Evolutionary conservation across 2,329 filamentous ascomycete species (phyloP).

Genomic region (Scytalidium lignicola): DNA sequence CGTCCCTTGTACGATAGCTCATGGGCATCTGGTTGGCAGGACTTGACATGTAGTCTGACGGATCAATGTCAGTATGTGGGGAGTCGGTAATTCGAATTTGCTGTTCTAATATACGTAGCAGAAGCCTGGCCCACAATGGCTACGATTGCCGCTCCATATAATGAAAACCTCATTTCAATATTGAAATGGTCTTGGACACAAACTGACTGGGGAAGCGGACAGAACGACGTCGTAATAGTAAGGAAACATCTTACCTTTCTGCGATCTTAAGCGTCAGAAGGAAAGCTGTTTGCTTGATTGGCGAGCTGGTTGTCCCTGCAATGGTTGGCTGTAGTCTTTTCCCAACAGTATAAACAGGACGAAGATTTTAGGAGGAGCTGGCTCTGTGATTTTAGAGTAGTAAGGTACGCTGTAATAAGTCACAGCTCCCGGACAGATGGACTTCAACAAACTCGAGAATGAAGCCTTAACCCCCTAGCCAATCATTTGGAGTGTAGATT

Average conservation of each 20-base stretch:
- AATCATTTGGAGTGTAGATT: not conserved
- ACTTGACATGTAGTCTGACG: conserved; percentile 33
- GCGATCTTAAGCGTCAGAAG: too few relatives aligned
- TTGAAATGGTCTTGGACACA: not conserved
- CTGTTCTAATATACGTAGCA: conserved; percentile 21
- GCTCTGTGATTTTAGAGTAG: conserved; percentile 1
- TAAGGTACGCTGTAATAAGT: not conserved
- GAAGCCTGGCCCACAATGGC: conserved; percentile 6
- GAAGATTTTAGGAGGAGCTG: conserved; percentile 2
- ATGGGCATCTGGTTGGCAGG: conserved; percentile 44
- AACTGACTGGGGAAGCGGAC: not conserved
- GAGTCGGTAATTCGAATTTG: conserved; percentile 37
- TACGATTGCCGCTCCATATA: conserved; percentile 2
- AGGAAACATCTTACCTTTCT: not conserved
- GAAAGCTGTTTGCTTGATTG: too few relatives aligned
- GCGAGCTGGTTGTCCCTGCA: too few relatives aligned
- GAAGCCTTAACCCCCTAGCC: not conserved
- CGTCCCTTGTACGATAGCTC: conserved; percentile 58
- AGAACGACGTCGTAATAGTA: too few relatives aligned
- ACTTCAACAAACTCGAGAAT: not conserved
- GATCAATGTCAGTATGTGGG: conserved; percentile 34
- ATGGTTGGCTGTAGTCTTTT: not conserved
- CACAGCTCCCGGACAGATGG: not conserved
- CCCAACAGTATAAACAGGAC: not conserved
- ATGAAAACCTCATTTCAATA: conserved; percentile 10